These are phyloP conservation scores for Pseudozyma tsukubaensis DNA, from an alignment of 1,284 basidiomycete species.

Conservation along the genomic window DNA sequence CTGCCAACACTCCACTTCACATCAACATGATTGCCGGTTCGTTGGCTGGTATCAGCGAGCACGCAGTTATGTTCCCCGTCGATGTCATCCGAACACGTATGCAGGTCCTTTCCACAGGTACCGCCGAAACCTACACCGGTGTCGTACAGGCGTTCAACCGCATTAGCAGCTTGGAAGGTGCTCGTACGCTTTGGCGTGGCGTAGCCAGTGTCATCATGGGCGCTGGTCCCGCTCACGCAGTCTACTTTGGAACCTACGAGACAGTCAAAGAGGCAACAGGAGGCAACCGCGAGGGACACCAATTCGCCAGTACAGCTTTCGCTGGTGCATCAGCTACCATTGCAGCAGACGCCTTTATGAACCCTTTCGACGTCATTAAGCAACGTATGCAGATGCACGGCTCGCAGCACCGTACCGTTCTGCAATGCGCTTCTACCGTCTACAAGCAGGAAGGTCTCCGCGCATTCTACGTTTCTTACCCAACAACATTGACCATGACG, in stretches of 20 bases:
- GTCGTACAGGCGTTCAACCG: slow-evolving; percentile 87
- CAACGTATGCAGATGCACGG: slow-evolving; percentile 98
- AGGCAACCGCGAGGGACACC: slow-evolving; percentile 83
- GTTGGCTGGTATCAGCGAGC: slow-evolving; percentile 96
- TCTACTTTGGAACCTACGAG: slow-evolving; percentile 97
- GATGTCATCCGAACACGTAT: slow-evolving; percentile 99
- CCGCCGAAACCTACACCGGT: slow-evolving; percentile 85
- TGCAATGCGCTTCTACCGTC: slow-evolving; percentile 83
- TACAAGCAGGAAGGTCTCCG: slow-evolving; percentile 85
- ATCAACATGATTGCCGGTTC: slow-evolving; percentile 98
- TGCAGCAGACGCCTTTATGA: slow-evolving; percentile 97
- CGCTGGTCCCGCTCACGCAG: slow-evolving; percentile 96
- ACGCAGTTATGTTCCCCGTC: slow-evolving; percentile 98
- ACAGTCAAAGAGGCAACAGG: slow-evolving; percentile 91
- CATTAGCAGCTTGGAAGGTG: slow-evolving; percentile 92
- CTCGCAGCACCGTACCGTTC: slow-evolving; percentile 86
- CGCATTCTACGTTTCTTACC: slow-evolving; percentile 98
- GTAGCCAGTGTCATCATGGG: slow-evolving; percentile 97
- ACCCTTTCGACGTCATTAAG: slow-evolving; percentile 99
- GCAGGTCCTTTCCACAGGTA: slow-evolving; percentile 88
- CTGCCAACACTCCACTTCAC: slow-evolving; percentile 61
- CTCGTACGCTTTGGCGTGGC: slow-evolving; percentile 91
- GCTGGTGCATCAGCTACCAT: slow-evolving; percentile 96
- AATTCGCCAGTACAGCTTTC: slow-evolving; percentile 84
- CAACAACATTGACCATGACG: slow-evolving; percentile 91